Evolutionary conservation across 306 rosid species (phyloP).

Genomic region (Dryas drummondii): DNA sequence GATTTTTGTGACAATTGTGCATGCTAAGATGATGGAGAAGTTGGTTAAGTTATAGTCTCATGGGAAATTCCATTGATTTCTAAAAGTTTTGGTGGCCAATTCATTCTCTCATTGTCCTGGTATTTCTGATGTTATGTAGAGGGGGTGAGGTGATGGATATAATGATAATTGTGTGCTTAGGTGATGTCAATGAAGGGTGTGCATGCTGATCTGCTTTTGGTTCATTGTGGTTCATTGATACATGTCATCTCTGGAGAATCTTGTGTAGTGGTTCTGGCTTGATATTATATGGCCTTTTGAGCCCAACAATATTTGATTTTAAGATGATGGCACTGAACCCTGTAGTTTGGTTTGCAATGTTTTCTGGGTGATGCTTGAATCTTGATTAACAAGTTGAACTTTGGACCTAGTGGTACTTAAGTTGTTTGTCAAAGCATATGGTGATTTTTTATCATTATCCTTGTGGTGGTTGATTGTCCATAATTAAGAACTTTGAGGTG

Average conservation of each 20-base stretch:
- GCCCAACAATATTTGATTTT: slow-evolving; percentile 8
- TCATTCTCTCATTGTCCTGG: slow-evolving; percentile 13
- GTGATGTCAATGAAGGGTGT: slow-evolving; percentile 13
- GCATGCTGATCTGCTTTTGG: slow-evolving; percentile 36
- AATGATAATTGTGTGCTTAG: slow-evolving; percentile 24
- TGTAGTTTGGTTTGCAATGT: slow-evolving; percentile 13
- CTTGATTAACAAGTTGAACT: neutral
- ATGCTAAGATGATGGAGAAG: slow-evolving; percentile 30
- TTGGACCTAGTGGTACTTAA: slow-evolving; percentile 11
- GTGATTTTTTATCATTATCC: neutral
- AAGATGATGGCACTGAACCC: slow-evolving; percentile 22
- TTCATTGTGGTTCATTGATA: slow-evolving; percentile 29
- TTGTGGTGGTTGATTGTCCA: slow-evolving; percentile 19
- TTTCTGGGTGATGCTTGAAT: neutral
- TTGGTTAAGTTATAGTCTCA: slow-evolving; percentile 17
- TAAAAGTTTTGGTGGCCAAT: slow-evolving; percentile 5
- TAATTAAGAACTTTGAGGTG: slow-evolving; percentile 18
- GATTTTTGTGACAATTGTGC: slow-evolving; percentile 33
- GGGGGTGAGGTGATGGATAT: slow-evolving; percentile 32
- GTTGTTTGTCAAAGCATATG: too few species aligned
- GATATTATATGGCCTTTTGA: slow-evolving; percentile 7
- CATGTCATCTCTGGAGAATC: slow-evolving; percentile 36
- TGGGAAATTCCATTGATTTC: neutral
- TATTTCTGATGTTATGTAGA: slow-evolving; percentile 24
- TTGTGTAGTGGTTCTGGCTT: slow-evolving; percentile 21